A percentile compares a stretch with the other conserved stretches of the same genome.
phyloP scores from a whole-genome alignment of 495 filamentous ascomycete genomes.

The Apodospora peruviana region DNA sequence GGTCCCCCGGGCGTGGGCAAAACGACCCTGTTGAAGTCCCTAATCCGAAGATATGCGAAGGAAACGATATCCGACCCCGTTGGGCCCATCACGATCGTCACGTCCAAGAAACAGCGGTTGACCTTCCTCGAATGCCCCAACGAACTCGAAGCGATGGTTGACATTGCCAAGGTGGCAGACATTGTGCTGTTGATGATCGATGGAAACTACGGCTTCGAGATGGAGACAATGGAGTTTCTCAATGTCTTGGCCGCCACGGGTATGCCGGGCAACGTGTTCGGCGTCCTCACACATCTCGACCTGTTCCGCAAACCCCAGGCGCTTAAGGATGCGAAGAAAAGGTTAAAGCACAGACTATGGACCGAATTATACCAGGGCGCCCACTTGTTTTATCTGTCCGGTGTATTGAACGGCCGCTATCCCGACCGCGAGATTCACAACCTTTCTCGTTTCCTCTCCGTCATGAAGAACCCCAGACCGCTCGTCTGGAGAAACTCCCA shows the following conservation, averaged over 20 bases:
- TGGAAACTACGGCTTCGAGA: slow-evolving; percentile 97
- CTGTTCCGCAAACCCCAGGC: slow-evolving; percentile 89
- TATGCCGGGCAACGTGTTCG: slow-evolving; percentile 98
- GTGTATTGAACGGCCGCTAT: slow-evolving; percentile 92
- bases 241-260: slow-evolving; percentile 84
- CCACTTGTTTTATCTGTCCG: slow-evolving; percentile 92
- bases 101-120: slow-evolving; percentile 83
- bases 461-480: slow-evolving; percentile 98
- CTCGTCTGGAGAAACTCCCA: slow-evolving; percentile 96
- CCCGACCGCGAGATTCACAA: slow-evolving; percentile 97
- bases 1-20: slow-evolving; percentile 82
- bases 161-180: slow-evolving; percentile 92
- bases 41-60: slow-evolving; percentile 92
- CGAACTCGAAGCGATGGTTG: slow-evolving; percentile 91
- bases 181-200: slow-evolving; percentile 97
- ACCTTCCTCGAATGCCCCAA: slow-evolving; percentile 96
- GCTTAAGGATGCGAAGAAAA: slow-evolving; percentile 85
- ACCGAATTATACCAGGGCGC: slow-evolving; percentile 93
- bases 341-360: slow-evolving; percentile 93
- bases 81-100: slow-evolving; percentile 91
- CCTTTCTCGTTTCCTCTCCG: slow-evolving; percentile 83
- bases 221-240: slow-evolving; percentile 99
- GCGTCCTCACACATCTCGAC: slow-evolving; percentile 92
- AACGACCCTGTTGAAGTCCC: slow-evolving; percentile 70
- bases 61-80: slow-evolving; percentile 84